phyloP scores from a whole-genome alignment of 257 asterid genomes.

The Phtheirospermum japonicum region DNA sequence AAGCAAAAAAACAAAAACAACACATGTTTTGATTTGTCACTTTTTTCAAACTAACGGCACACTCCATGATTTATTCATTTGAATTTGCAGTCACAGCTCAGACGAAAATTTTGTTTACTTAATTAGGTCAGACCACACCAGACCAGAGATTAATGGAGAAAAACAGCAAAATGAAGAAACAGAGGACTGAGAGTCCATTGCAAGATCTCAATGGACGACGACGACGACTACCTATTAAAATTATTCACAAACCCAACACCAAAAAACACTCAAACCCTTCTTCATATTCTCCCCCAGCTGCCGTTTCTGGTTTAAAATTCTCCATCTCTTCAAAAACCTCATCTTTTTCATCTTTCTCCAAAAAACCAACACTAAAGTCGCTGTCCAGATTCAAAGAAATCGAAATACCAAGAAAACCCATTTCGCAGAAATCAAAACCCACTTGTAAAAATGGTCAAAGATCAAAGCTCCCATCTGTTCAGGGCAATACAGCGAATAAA shows the following conservation, averaged over 20 bases:
- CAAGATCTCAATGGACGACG: conserved; percentile 36
- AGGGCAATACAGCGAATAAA: conserved; percentile 25
- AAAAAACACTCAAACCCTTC: conserved; percentile 20
- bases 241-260: conserved; percentile 26
- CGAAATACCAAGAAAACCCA: conserved; percentile 31
- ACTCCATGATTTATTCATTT: conserved; percentile 20
- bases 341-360: conserved; percentile 23
- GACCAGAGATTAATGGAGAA: conserved; percentile 28
- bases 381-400: conserved; percentile 41
- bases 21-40: neutral
- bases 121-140: too few species aligned
- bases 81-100: conserved; percentile 9
- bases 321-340: conserved; percentile 25
- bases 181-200: conserved; percentile 31
- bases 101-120: too few species aligned
- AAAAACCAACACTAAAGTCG: too few species aligned
- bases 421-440: conserved; percentile 32
- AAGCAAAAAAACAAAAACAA: neutral
- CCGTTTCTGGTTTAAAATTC: conserved; percentile 23
- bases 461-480: conserved; percentile 34
- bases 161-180: conserved; percentile 23
- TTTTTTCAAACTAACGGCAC: conserved; percentile 14
- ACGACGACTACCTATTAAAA: conserved; percentile 9
- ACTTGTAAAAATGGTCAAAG: conserved; percentile 28
- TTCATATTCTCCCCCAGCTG: neutral